A percentile compares a stretch with the other conserved stretches of the same genome.
phyloP scores from a whole-genome alignment of 345 rosid genomes.

The Angophora floribunda region DNA sequence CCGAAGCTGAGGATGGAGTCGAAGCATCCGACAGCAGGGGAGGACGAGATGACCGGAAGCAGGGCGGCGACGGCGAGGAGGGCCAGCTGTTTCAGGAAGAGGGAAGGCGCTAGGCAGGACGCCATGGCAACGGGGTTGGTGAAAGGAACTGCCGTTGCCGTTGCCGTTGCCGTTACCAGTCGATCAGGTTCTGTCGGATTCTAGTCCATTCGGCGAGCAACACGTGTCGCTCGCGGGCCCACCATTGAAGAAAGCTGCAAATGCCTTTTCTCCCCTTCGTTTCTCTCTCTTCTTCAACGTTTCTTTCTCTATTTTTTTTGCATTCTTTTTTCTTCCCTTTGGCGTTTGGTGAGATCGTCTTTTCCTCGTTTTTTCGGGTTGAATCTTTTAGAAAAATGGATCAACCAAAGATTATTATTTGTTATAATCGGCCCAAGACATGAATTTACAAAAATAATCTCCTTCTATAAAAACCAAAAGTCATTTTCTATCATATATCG shows the following conservation, averaged over 20 bases:
- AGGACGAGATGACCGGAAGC: background rate
- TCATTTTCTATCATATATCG: background rate
- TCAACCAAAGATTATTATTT: too few species aligned
- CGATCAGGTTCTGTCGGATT: too few species aligned
- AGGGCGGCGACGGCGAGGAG: background rate
- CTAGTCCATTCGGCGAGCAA: too few species aligned
- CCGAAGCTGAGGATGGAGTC: slow-evolving; percentile 48
- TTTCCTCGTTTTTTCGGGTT: too few species aligned
- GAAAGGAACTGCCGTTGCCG: background rate
- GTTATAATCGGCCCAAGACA: too few species aligned
- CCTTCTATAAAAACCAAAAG: background rate
- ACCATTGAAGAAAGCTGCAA: too few species aligned
- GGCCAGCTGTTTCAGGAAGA: background rate
- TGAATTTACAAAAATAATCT: too few species aligned
- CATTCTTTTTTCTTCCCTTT: too few species aligned
- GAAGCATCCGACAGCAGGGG: background rate
- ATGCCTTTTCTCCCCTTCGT: fast-evolving
- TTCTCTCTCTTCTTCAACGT: too few species aligned
- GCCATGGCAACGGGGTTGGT: background rate
- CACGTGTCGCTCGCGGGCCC: too few species aligned
- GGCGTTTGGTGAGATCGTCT: too few species aligned
- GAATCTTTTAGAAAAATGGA: fast-evolving
- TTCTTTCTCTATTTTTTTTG: background rate
- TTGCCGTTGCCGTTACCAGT: too few species aligned
- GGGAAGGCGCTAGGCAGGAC: background rate